Percentiles rank a stretch among this genome's conserved stretches.
These are phyloP conservation scores for Penicillium sp. DNA, from an alignment of 2,329 filamentous ascomycete genomes.

Conservation along the genomic window DNA sequence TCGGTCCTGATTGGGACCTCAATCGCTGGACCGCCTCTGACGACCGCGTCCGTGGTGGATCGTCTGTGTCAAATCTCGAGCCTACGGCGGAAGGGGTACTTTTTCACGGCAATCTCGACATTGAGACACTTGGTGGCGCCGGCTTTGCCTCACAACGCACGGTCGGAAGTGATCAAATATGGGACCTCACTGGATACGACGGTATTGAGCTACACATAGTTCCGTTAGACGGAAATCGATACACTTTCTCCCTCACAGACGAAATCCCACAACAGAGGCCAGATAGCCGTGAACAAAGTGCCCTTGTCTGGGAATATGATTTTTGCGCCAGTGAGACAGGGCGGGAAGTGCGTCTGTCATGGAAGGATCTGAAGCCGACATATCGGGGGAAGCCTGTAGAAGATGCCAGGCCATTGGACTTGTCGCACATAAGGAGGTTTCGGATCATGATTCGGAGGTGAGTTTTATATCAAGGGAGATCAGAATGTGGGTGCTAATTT, in stretches of 20 bases:
- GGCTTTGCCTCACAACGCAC: constrained; percentile 81
- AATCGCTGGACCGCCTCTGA: constrained; percentile 67
- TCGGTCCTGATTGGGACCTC: constrained; percentile 13
- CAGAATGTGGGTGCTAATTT: constrained; percentile 6
- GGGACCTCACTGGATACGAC: constrained; percentile 64
- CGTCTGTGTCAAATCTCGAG: constrained; percentile 57
- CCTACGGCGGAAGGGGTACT: constrained; percentile 42
- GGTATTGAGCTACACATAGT: constrained; percentile 59
- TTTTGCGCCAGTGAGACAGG: constrained; percentile 48
- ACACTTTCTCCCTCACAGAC: constrained; percentile 75
- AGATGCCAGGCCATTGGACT: constrained; percentile 61
- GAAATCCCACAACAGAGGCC: constrained; percentile 56
- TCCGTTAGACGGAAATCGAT: constrained; percentile 61
- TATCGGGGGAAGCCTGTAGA: constrained; percentile 68
- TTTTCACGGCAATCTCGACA: constrained; percentile 72
- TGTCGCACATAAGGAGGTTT: constrained; percentile 62
- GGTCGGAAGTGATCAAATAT: constrained; percentile 54
- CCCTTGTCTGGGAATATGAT: constrained; percentile 70
- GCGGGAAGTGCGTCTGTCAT: constrained; percentile 57
- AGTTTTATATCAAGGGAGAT: constrained; percentile 15
- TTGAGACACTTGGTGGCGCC: constrained; percentile 71
- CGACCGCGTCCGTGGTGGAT: constrained; percentile 74
- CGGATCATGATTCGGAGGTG: constrained; percentile 82
- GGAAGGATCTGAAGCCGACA: constrained; percentile 66
- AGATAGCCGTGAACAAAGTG: constrained; percentile 68